Conservation (phyloP, 192 early-diverging fungal species). For the Coemansia sp. region DNA sequence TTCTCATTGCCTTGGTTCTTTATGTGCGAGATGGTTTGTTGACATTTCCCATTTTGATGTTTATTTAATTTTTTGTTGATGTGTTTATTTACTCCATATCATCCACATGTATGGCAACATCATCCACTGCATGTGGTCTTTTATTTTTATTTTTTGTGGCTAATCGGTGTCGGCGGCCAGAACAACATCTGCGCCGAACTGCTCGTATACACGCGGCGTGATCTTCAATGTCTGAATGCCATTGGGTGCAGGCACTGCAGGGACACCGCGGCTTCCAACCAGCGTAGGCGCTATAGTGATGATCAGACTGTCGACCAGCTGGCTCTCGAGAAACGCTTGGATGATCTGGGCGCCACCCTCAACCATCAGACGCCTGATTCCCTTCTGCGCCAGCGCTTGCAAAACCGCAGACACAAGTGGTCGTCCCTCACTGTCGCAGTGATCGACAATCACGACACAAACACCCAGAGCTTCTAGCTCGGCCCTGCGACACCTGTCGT, state of each 20-base stretch:
- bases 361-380: slow-evolving; percentile 73
- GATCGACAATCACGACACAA: slow-evolving; percentile 49
- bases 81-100: too few relatives aligned
- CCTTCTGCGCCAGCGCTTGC: slow-evolving; percentile 14
- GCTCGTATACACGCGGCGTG: slow-evolving; percentile 35
- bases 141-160: neutral
- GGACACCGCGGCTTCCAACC: slow-evolving; percentile 64
- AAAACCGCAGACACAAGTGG: slow-evolving; percentile 24
- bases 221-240: slow-evolving; percentile 12
- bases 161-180: slow-evolving; percentile 36
- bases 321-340: slow-evolving; percentile 57
- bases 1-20: too few relatives aligned
- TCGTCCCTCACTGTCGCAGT: slow-evolving; percentile 1
- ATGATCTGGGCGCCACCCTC: slow-evolving; percentile 86
- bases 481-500: slow-evolving; percentile 25
- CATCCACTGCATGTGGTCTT: neutral
- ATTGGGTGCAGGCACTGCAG: slow-evolving; percentile 26
- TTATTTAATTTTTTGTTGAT: too few relatives aligned
- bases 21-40: too few relatives aligned
- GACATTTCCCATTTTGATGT: too few relatives aligned
- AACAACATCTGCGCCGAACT: slow-evolving; percentile 60
- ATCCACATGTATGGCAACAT: too few relatives aligned
- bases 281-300: slow-evolving; percentile 73
- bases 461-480: slow-evolving; percentile 63
- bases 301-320: slow-evolving; percentile 31